Evolutionary conservation across 2,329 filamentous ascomycete genomes (phyloP).

Genomic region (Trichoderma gracile): DNA sequence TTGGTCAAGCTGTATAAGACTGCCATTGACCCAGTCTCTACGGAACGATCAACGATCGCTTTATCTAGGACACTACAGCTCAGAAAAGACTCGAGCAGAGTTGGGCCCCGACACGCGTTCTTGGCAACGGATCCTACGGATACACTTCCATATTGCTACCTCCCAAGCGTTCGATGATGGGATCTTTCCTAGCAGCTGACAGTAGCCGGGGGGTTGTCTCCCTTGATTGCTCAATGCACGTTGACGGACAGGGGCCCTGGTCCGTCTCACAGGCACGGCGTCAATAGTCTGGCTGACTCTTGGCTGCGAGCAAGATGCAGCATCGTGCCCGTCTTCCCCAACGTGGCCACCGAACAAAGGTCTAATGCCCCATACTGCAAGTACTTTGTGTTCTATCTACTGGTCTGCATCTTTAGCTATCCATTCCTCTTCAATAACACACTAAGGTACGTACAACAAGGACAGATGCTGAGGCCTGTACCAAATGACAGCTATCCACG

Average conservation of each 20-base stretch:
- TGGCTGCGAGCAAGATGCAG: neutral
- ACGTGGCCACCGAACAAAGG: neutral
- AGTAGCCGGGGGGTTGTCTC: constrained; percentile 9
- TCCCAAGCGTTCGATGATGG: neutral
- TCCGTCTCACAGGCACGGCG: constrained; percentile 1
- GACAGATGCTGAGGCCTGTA: neutral
- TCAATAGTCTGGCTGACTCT: neutral
- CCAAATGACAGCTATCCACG: neutral
- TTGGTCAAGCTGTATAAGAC: neutral
- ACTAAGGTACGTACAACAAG: too few species aligned
- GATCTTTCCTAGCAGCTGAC: neutral
- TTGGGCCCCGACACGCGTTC: too few species aligned
- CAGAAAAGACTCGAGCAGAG: too few species aligned
- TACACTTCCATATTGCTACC: too few species aligned
- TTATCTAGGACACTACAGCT: neutral
- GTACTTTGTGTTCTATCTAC: too few species aligned
- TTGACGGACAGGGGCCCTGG: constrained; percentile 1
- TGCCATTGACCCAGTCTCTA: too few species aligned
- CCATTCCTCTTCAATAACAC: too few species aligned
- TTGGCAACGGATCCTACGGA: neutral
- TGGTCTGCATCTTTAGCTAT: too few species aligned
- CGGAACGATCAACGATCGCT: neutral
- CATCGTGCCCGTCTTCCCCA: neutral
- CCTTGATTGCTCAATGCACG: too few species aligned
- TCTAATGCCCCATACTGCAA: too few species aligned